Percentiles rank a stretch among this genome's conserved stretches.
These are phyloP conservation scores for Halenospora varia DNA, from an alignment of 495 filamentous ascomycete species.

Conservation along the genomic window DNA sequence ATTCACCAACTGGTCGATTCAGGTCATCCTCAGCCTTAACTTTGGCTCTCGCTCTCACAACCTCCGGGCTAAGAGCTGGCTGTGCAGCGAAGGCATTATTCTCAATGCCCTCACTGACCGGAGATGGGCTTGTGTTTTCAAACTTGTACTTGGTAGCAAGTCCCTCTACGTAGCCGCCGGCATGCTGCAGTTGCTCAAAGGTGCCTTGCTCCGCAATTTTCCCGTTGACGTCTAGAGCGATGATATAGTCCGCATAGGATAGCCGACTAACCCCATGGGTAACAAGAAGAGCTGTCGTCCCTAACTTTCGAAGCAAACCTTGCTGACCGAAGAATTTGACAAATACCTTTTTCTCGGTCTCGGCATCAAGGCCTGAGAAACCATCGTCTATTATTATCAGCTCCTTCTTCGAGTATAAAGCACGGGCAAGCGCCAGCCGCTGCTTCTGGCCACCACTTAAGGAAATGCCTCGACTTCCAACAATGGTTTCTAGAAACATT, in stretches of 20 bases:
- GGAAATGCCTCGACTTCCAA: slow-evolving; percentile 55
- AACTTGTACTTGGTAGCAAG: slow-evolving; percentile 26
- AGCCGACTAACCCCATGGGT: slow-evolving; percentile 39
- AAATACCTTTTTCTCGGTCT: slow-evolving; percentile 57
- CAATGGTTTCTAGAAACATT: slow-evolving; percentile 28
- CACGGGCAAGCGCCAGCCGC: slow-evolving; percentile 38
- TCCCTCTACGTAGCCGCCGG: slow-evolving; percentile 46
- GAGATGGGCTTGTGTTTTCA: background rate
- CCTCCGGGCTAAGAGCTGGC: background rate
- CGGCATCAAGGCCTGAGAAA: slow-evolving; percentile 56
- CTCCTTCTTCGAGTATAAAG: slow-evolving; percentile 34
- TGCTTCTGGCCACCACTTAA: slow-evolving; percentile 56
- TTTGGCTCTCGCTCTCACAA: too few species aligned
- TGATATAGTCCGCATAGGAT: slow-evolving; percentile 46
- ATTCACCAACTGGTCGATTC: background rate
- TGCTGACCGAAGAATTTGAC: slow-evolving; percentile 45
- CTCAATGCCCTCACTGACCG: background rate
- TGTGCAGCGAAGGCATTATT: background rate
- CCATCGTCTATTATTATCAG: slow-evolving; percentile 55
- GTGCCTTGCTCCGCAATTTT: slow-evolving; percentile 46
- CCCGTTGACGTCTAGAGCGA: slow-evolving; percentile 44
- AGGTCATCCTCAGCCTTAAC: background rate
- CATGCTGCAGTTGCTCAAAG: slow-evolving; percentile 40
- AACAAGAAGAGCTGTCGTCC: slow-evolving; percentile 37
- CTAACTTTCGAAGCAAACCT: slow-evolving; percentile 45